phyloP scores from a whole-genome alignment of 345 rosid genomes.

The Turnera subulata region DNA sequence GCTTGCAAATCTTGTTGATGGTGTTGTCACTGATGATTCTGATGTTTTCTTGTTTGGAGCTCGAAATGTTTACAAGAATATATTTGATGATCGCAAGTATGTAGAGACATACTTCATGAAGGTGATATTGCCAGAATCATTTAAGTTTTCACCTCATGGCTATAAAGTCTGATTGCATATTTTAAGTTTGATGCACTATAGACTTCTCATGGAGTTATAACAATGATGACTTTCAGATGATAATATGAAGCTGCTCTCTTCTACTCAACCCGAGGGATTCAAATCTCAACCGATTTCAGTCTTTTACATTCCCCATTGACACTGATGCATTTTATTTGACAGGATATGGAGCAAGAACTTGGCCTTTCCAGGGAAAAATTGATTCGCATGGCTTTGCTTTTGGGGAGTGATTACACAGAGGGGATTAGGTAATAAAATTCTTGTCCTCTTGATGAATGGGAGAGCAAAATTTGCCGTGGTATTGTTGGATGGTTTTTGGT shows the following conservation, averaged over 20 bases:
- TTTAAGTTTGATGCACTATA: no score
- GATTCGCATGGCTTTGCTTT: constrained; percentile 86
- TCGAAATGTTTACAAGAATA: constrained; percentile 84
- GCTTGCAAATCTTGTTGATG: constrained; percentile 80
- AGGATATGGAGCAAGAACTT: constrained; percentile 93
- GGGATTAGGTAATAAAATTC: constrained; percentile 65
- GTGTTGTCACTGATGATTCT: constrained; percentile 94
- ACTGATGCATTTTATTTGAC: constrained; percentile 5
- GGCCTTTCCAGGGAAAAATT: constrained; percentile 79
- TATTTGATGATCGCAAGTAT: constrained; percentile 95
- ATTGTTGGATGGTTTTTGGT: no score
- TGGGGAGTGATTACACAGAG: constrained; percentile 99
- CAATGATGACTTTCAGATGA: no score
- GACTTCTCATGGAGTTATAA: no score
- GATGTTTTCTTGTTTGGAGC: constrained; percentile 95
- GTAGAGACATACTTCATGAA: constrained; percentile 93
- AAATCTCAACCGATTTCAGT: background rate
- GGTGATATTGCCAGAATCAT: constrained; percentile 37
- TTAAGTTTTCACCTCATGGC: background rate
- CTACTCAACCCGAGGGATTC: background rate
- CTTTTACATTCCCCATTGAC: background rate
- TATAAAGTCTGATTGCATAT: no score
- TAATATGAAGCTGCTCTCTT: background rate
- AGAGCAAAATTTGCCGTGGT: background rate
- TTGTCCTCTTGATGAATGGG: background rate